Percentiles rank a stretch among this genome's conserved stretches.
These are phyloP conservation scores for Metschnikowia noctiluminum DNA, from an alignment of 805 yeast genomes.

Conservation along the genomic window DNA sequence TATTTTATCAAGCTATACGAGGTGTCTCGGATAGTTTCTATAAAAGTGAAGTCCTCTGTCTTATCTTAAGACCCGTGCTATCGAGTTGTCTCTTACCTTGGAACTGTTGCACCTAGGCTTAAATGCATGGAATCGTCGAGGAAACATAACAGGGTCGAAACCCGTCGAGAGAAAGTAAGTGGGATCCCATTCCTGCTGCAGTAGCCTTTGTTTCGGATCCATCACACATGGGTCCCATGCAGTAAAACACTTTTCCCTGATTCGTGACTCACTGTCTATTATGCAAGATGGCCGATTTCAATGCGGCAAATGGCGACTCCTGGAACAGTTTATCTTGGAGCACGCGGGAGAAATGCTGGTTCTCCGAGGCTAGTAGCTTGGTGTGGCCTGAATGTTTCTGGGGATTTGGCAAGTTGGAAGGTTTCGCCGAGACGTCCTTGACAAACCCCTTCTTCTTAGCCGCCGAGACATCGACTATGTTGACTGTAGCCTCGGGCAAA, in stretches of 20 bases:
- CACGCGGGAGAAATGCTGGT: slow-evolving; percentile 54
- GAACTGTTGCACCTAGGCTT: too few species aligned
- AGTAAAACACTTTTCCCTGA: neutral
- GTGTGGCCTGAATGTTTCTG: slow-evolving; percentile 38
- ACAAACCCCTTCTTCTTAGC: slow-evolving; percentile 19
- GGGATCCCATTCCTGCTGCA: too few species aligned
- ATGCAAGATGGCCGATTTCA: slow-evolving; percentile 48
- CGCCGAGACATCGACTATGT: slow-evolving; percentile 11
- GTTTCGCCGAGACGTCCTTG: slow-evolving; percentile 20
- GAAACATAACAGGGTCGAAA: too few species aligned
- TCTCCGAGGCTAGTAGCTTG: slow-evolving; percentile 55
- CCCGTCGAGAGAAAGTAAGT: too few species aligned
- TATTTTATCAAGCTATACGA: too few species aligned
- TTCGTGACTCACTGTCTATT: neutral
- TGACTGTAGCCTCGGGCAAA: slow-evolving; percentile 35
- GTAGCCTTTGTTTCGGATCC: too few species aligned
- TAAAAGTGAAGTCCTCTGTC: too few species aligned
- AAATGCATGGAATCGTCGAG: too few species aligned
- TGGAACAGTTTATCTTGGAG: slow-evolving; percentile 54
- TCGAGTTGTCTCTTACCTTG: too few species aligned
- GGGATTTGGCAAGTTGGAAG: slow-evolving; percentile 50
- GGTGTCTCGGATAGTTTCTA: too few species aligned
- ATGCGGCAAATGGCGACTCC: slow-evolving; percentile 59
- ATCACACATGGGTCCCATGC: too few species aligned
- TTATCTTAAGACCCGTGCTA: too few species aligned